Base-by-base conservation (phyloP, 495 filamentous ascomycete species). In the Aspergillus heteromorphus region DNA sequence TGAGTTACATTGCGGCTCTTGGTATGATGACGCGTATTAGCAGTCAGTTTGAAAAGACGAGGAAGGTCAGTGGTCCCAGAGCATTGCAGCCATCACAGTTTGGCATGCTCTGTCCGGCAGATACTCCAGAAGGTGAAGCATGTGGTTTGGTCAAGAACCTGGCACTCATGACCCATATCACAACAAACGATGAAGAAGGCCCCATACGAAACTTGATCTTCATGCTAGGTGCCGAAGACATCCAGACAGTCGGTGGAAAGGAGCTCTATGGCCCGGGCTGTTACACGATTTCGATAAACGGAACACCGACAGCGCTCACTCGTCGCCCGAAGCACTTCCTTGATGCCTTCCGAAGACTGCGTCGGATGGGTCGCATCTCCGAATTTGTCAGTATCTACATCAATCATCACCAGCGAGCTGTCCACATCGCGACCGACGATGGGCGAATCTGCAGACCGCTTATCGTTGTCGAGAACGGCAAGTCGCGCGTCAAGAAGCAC, bases 21-120 rank as follows among this genome's bases (percentile, higher is more conserved):
- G 95, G 95, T 52, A 97, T 97, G 95, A 97, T 99, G 95, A 97
- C 95, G 10, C 84, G 93, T 61, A 97, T 97, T 60, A 92, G 85
- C 73, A 95, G 88, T 81, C 93, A 97, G 74, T 97, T 99, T 65
- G 93, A 97, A 66, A 97, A 97, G 78, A 96, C 92, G 2, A 75
- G 93, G 59, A 99, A 99, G 68, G 89, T 99, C 58, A 87, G 83
- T 64, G 95, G 95, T 51, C 93, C 93, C 61, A 85, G 93, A 77
- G 93, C 95, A 9, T 77, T 99, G 14, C 93, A 99, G 66, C 89
- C 93, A 9, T 97, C 95, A 0, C 91, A 97, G 57, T 99, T 96
- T 70, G 93, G 93, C 55, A 93, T 99, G 89, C 76, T 99, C 18
- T 99, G 93, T 67, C 85, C 89, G 1, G 92, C 93, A 8, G 93